These are phyloP conservation scores for Hyphodiscus sp. DNA, from an alignment of 2,329 filamentous ascomycete genomes.

Conservation along the genomic window DNA sequence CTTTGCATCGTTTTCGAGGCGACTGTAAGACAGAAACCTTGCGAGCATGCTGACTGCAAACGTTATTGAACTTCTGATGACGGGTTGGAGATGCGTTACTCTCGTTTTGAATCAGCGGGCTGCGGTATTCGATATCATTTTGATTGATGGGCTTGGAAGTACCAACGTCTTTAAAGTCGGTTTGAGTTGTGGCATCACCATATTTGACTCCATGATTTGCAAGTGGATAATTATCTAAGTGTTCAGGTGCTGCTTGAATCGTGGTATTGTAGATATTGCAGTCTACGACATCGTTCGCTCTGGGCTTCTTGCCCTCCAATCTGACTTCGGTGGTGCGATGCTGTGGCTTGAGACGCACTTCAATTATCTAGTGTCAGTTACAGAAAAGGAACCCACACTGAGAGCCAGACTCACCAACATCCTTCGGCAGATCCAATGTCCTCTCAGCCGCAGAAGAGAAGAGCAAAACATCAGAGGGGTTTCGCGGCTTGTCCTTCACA, in stretches of 20 bases:
- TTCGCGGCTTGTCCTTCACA: neutral
- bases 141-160: neutral
- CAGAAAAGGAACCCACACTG: neutral
- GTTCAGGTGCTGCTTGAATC: neutral
- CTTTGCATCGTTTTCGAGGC: constrained; percentile 1
- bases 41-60: neutral
- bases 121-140: neutral
- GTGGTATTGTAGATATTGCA: neutral
- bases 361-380: neutral
- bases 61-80: constrained; percentile 3
- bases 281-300: neutral
- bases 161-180: neutral
- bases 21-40: neutral
- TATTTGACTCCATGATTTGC: neutral
- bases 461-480: neutral
- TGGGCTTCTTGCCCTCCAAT: neutral
- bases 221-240: neutral
- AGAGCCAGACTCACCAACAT: neutral
- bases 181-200: constrained; percentile 7
- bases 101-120: constrained; percentile 1
- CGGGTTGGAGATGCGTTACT: constrained; percentile 9
- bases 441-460: neutral
- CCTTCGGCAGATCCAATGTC: neutral
- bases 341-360: neutral
- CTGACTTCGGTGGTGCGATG: neutral